Evolutionary conservation across 2,329 filamentous ascomycete species (phyloP).

Genomic region (Corynespora cassiicola): DNA sequence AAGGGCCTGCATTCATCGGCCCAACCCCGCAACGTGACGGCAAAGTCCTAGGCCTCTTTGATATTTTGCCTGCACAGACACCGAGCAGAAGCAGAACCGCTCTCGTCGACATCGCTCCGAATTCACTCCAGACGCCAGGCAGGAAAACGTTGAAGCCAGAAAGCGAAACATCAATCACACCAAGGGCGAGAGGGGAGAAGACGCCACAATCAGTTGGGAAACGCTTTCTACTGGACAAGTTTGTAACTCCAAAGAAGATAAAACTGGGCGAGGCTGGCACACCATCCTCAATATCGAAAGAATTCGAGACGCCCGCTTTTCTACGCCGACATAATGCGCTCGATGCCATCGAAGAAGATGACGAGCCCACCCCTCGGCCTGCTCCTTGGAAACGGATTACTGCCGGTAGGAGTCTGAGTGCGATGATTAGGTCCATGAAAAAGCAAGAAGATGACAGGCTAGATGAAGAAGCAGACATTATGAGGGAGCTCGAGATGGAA

Average conservation of each 20-base stretch:
- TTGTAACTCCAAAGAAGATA: conserved; percentile 65
- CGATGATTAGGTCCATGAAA: conserved; percentile 73
- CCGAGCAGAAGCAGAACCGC: conserved; percentile 44
- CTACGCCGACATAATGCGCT: conserved; percentile 62
- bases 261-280: conserved; percentile 49
- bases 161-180: conserved; percentile 35
- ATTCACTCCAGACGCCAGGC: conserved; percentile 48
- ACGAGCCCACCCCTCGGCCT: conserved; percentile 40
- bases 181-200: conserved; percentile 38
- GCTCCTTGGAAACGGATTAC: conserved; percentile 51
- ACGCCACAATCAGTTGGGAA: conserved; percentile 65
- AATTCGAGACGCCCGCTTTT: conserved; percentile 75
- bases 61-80: conserved; percentile 65
- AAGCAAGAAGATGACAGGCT: conserved; percentile 60
- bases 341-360: conserved; percentile 63
- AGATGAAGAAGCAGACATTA: conserved; percentile 76
- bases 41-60: conserved; percentile 78
- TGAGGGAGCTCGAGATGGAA: conserved; percentile 72
- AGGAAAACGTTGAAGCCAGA: conserved; percentile 32
- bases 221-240: conserved; percentile 66
- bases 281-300: conserved; percentile 38
- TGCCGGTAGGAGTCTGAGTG: conserved; percentile 74
- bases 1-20: conserved; percentile 59
- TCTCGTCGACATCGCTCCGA: conserved; percentile 34
- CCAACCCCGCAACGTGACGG: conserved; percentile 84